Conservation (phyloP, 169 alveolate genomes). For the Neospora caninum region DNA sequence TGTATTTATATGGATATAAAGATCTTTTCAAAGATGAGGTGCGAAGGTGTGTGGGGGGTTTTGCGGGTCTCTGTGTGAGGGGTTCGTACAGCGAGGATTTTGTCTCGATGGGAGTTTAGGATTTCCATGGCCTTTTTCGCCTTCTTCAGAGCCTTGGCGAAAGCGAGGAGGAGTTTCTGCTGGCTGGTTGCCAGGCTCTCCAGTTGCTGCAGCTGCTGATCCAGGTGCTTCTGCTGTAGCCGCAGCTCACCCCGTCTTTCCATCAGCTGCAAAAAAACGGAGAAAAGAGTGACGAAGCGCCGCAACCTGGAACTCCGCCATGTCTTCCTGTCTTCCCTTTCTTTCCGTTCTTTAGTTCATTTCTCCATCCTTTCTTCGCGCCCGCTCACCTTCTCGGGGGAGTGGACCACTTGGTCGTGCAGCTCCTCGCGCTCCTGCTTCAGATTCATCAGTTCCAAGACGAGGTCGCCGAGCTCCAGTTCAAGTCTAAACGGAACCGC, state of each 20-base stretch:
- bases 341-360: too few relatives aligned
- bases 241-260: constrained; percentile 34
- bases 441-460: constrained; percentile 37
- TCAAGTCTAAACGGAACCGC: neutral
- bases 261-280: neutral
- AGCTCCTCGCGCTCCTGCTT: constrained; percentile 45
- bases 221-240: neutral
- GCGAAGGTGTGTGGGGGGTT: too few relatives aligned
- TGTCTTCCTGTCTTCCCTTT: too few relatives aligned
- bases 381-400: constrained; percentile 37
- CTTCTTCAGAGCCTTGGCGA: constrained; percentile 8
- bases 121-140: constrained; percentile 21
- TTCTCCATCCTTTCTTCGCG: neutral
- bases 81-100: neutral
- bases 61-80: too few relatives aligned
- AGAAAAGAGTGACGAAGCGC: too few relatives aligned
- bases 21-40: too few relatives aligned
- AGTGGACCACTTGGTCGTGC: constrained; percentile 45
- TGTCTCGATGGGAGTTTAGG: neutral
- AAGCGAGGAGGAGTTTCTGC: neutral
- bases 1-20: neutral
- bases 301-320: too few relatives aligned
- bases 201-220: constrained; percentile 21
- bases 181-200: neutral
- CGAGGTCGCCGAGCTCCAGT: constrained; percentile 36